Evolutionary conservation across 2,329 filamentous ascomycete genomes (phyloP).

Genomic region (Botrytis medusae): DNA sequence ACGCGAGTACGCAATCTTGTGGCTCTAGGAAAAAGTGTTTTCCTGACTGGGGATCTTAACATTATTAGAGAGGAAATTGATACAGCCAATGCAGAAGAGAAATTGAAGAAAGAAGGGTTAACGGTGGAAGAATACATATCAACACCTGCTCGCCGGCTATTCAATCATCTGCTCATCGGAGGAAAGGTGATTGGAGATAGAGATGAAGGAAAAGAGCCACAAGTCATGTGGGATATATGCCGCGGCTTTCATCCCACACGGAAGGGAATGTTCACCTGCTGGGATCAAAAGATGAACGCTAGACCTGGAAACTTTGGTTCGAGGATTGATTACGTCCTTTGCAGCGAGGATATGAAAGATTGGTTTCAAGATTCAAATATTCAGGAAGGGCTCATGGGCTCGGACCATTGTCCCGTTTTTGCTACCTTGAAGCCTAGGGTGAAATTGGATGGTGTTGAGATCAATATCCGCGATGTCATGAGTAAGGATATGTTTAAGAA

Average conservation of each 20-base stretch:
- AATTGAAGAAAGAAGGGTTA: conserved; percentile 67
- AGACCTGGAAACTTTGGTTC: conserved; percentile 92
- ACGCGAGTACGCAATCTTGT: conserved; percentile 81
- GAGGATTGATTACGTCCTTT: conserved; percentile 91
- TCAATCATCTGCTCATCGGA: conserved; percentile 81
- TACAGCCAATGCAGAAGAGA: conserved; percentile 70
- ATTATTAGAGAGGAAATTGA: conserved; percentile 66
- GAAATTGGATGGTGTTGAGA: conserved; percentile 47
- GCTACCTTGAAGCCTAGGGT: conserved; percentile 69
- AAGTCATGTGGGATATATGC: conserved; percentile 81
- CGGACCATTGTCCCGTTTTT: conserved; percentile 94
- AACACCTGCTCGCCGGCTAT: conserved; percentile 68
- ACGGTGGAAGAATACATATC: conserved; percentile 72
- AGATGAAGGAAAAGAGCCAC: conserved; percentile 67
- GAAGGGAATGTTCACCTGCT: conserved; percentile 92
- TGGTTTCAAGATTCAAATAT: conserved; percentile 85
- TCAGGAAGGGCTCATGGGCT: conserved; percentile 90
- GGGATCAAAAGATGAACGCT: conserved; percentile 94
- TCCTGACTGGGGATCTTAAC: conserved; percentile 88
- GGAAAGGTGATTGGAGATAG: conserved; percentile 66
- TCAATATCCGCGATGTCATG: conserved; percentile 69
- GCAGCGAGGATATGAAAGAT: conserved; percentile 71
- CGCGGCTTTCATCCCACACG: conserved; percentile 78
- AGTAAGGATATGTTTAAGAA: conserved; percentile 74
- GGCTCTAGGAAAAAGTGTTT: conserved; percentile 76